A percentile compares a stretch with the other conserved stretches of the same genome.
phyloP scores from a whole-genome alignment of 768 basidiomycete genomes.

The Tricholoma flavovirens region DNA sequence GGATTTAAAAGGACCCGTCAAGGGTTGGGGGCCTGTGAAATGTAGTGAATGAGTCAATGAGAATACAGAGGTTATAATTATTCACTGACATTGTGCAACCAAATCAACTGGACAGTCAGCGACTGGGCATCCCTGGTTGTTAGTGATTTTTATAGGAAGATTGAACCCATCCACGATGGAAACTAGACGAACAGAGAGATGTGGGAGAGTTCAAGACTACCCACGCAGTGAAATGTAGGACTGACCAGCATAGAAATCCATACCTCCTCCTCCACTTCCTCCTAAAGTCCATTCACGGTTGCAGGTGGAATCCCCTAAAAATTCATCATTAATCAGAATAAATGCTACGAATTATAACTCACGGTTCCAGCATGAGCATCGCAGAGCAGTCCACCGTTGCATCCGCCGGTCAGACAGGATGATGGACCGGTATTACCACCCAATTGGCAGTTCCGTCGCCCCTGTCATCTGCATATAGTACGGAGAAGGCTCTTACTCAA shows the following conservation, averaged over 20 bases:
- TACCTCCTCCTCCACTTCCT: constrained; percentile 24
- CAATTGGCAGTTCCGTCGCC: constrained; percentile 60
- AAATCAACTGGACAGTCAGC: constrained; percentile 51
- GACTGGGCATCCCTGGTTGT: constrained; percentile 39
- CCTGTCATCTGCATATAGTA: constrained; percentile 27
- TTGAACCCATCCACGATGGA: constrained; percentile 58
- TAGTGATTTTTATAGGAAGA: constrained; percentile 48
- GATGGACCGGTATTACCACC: constrained; percentile 43
- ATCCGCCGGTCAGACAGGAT: constrained; percentile 60
- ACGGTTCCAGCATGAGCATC: constrained; percentile 47
- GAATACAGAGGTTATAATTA: neutral
- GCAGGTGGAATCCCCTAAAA: constrained; percentile 60
- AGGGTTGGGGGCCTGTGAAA: constrained; percentile 32
- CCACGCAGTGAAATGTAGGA: no score
- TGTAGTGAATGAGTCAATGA: neutral
- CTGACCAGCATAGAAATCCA: constrained; percentile 57
- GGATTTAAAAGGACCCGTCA: constrained; percentile 43
- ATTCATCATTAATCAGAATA: neutral
- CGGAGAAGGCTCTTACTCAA: constrained; percentile 31
- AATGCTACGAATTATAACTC: constrained; percentile 4
- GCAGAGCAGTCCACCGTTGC: constrained; percentile 63
- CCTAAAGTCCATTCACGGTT: constrained; percentile 56
- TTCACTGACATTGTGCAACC: constrained; percentile 37
- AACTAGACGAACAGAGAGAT: constrained; percentile 23
- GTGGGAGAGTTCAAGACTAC: neutral